phyloP scores from a whole-genome alignment of 2,329 filamentous ascomycete genomes.

The Paracoccidioides lutzii region DNA sequence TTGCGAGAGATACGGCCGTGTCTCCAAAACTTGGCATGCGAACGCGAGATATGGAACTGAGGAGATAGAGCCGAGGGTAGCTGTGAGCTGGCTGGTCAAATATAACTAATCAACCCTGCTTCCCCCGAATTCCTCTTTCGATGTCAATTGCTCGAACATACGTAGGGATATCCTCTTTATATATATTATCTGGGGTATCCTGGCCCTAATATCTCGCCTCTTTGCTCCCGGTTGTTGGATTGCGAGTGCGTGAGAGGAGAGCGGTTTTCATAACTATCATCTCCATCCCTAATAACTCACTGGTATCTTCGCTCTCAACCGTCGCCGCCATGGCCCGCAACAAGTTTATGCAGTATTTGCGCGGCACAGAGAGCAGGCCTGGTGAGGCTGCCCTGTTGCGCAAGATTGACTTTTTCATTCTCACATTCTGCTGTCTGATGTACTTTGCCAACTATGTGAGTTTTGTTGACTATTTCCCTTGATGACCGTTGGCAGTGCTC shows the following conservation, averaged over 20 bases:
- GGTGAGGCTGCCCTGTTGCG: slow-evolving; percentile 26
- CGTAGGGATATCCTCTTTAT: background rate
- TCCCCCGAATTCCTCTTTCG: background rate
- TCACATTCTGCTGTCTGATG: slow-evolving; percentile 32
- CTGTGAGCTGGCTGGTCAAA: background rate
- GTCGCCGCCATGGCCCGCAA: slow-evolving; percentile 1
- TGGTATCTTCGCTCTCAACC: background rate
- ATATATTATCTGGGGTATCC: background rate
- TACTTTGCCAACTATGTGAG: slow-evolving; percentile 33
- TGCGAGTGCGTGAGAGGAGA: background rate
- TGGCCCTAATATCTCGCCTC: background rate
- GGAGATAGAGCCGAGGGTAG: background rate
- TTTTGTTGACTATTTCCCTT: background rate
- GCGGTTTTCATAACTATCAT: background rate
- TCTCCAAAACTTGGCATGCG: background rate
- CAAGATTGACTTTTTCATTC: slow-evolving; percentile 39
- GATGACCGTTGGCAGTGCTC: background rate
- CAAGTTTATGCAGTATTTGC: slow-evolving; percentile 9
- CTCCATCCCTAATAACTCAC: background rate
- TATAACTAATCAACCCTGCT: background rate
- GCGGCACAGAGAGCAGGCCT: slow-evolving; percentile 9
- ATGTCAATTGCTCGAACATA: background rate
- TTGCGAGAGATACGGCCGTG: background rate
- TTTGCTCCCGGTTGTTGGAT: background rate
- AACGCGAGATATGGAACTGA: background rate